Evolutionary conservation across 768 basidiomycete species (phyloP).

Genomic region (Calocybe gangraenosa): DNA sequence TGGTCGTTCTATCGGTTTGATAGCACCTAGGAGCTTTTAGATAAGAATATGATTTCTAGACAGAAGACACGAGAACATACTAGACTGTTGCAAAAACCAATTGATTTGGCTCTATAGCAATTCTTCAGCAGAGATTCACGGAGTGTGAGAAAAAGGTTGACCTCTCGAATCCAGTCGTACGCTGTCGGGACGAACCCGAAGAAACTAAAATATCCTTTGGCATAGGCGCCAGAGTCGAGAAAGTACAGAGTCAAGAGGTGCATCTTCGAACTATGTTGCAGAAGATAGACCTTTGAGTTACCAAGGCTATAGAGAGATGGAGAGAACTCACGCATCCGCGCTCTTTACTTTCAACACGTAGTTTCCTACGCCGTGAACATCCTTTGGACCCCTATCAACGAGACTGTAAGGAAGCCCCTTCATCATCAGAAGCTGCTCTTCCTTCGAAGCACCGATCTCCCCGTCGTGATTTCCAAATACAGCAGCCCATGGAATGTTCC

Average conservation of each 20-base stretch:
- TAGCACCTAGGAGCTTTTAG: slow-evolving; percentile 42
- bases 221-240: slow-evolving; percentile 83
- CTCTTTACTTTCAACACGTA: slow-evolving; percentile 85
- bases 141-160: slow-evolving; percentile 21
- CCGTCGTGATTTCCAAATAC: slow-evolving; percentile 96
- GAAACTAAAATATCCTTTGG: slow-evolving; percentile 53
- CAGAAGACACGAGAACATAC: slow-evolving; percentile 24
- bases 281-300: background rate
- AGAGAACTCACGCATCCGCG: slow-evolving; percentile 67
- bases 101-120: slow-evolving; percentile 68
- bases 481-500: slow-evolving; percentile 83
- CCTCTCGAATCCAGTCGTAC: slow-evolving; percentile 83
- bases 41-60: background rate
- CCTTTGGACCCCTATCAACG: slow-evolving; percentile 74
- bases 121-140: background rate
- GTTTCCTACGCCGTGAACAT: slow-evolving; percentile 88
- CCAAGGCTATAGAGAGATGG: background rate
- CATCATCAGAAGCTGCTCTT: slow-evolving; percentile 66
- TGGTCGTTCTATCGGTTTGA: slow-evolving; percentile 75
- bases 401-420: slow-evolving; percentile 83
- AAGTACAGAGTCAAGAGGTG: slow-evolving; percentile 91
- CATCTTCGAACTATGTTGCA: slow-evolving; percentile 61
- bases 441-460: slow-evolving; percentile 60
- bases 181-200: slow-evolving; percentile 65
- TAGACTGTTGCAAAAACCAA: slow-evolving; percentile 86